phyloP scores from a whole-genome alignment of 129 eudicot genomes.

The Flaveria ramosissima region DNA sequence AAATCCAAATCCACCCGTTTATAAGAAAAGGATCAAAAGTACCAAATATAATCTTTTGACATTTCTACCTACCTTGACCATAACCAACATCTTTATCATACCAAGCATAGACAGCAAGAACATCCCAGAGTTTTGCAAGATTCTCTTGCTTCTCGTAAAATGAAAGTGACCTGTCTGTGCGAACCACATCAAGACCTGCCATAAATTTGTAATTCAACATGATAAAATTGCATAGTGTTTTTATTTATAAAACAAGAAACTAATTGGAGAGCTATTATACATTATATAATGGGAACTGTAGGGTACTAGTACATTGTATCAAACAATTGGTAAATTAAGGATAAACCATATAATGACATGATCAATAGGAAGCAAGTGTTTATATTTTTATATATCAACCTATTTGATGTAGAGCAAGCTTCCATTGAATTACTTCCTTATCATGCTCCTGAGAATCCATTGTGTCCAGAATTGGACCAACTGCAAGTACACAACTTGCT shows the following conservation, averaged over 20 bases:
- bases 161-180: constrained; percentile 83
- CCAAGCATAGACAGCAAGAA: constrained; percentile 93
- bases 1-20: not conserved
- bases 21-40: not conserved
- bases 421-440: constrained; percentile 87
- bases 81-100: constrained; percentile 89
- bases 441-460: constrained; percentile 38
- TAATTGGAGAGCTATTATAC: not conserved
- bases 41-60: not conserved
- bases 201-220: constrained; percentile 29
- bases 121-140: constrained; percentile 94
- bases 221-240: constrained; percentile 6
- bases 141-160: constrained; percentile 89
- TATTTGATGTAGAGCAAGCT: constrained; percentile 94
- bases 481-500: constrained; percentile 39
- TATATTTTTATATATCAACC: constrained; percentile 54
- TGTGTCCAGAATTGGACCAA: constrained; percentile 33
- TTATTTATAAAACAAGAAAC: not conserved
- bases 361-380: constrained; percentile 26
- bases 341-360: constrained; percentile 29
- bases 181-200: constrained; percentile 94
- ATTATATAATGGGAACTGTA: constrained; percentile 16
- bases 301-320: not conserved
- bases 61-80: constrained; percentile 75
- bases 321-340: constrained; percentile 14